Base-by-base conservation (phyloP, 805 yeast species). In the Maudiozyma bulderi region DNA sequence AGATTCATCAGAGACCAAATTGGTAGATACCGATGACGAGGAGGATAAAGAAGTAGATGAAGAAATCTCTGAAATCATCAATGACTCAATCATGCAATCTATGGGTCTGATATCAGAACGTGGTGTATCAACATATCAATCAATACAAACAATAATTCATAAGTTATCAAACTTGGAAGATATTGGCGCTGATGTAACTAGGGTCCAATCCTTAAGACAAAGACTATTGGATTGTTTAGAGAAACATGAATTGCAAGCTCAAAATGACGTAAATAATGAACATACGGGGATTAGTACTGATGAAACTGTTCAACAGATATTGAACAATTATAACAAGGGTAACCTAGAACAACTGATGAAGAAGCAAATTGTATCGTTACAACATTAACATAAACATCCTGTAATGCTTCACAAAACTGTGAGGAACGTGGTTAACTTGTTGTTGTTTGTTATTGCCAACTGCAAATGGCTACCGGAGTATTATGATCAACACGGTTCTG, bases 141-240 rank as follows among this genome's bases (percentile, higher is more conserved):
- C 45, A 2, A 48, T 51, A 5, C 47, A 52, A 11, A 43, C 44
- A 7, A 44, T 50, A 1, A 34, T 44, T 4, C 32, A 31, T 28
- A 43, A 47, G 33, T 26, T 57, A 11, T 40, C 45, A 31, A 50
- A 48, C 10, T 39, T 57, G 31, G 41, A 50, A 29, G 41, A 33
- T 11, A 45, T 45, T 37, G 48, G 35, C 26, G 43, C 54, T 37
- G 47, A 47, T 34, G 1, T 38, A 7, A 26, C 6, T 4, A 38
- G 30, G 32, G 37, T 52, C 30, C 33, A 44, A 11, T 35, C 33
- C 15, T 38, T 52, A 10, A 52, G 47, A 34, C 35, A 40, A 6
- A 48, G 43, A 35, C 29, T 51, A 4, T 32, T 46, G 6, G 20
- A 10, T 6, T 42, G 29, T 8, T 32, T 46, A 15, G 10, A 43